Base-by-base conservation (phyloP, 768 basidiomycete species). In the Boletus rufocinnamomeus region DNA sequence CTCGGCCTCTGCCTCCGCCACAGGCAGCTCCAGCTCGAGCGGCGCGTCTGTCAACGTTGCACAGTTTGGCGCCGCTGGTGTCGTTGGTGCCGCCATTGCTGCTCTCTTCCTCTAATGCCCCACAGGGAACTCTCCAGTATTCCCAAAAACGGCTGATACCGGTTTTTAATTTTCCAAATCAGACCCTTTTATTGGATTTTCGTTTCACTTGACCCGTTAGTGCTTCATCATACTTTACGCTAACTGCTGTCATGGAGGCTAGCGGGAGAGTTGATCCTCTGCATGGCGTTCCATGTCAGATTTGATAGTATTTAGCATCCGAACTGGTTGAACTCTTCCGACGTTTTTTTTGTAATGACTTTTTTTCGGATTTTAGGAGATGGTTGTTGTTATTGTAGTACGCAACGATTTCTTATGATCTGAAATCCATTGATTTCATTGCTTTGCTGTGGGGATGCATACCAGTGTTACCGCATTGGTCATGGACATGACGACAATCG, bases 61-160 rank as follows among this genome's bases (percentile, higher is more conserved):
- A 49, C 80, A 76, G 35, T 76, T 81, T 50, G 80, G 77, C 43
- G 60, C 76, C 47, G 74, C 79, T 45, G 85, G 77, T 52, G 35
- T 68, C 14, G 56, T 60, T 47, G 72, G 71, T 47, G 78, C 67
- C 6, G 71, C 68, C n/a, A 59, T 76, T 34, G 78, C 69, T 53
- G 80, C 74, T 45, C 56, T 81, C 54, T 64, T 80, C 46, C 69
- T 74, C 40, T 81, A 67, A 74, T 44, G 1, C 25, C n/a, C 40
- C 19, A 13, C 13, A 14, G 7, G 45, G 52, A n/a, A 41, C 30
- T 46, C 23, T 5, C 19, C 27, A 37, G 35, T 53, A 25, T 6
- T 23, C 38, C 30, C 9, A 52, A 68, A 65, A 61, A 51, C 1
- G 53, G 58, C 52, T 57, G 37, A 63, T 70, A 71, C 63, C 63